Evolutionary conservation across 1,139 yeast species (phyloP).

Genomic region (Hyphopichia khmerensis): DNA sequence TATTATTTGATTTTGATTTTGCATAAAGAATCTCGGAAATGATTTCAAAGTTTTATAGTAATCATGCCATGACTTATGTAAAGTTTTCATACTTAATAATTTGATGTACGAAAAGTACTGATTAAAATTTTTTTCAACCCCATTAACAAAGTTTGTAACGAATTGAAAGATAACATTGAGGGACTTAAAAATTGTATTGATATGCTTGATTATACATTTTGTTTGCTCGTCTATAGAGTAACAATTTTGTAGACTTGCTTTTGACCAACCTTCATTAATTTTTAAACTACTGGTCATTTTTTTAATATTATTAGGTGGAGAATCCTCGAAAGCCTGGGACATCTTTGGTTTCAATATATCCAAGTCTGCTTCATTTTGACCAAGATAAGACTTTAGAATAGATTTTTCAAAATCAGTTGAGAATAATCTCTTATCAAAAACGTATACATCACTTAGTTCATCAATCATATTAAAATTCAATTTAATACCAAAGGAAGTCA

Average conservation of each 20-base stretch:
- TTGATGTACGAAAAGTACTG: slow-evolving; percentile 48
- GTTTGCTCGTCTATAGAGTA: slow-evolving; percentile 18
- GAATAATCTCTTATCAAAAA: slow-evolving; percentile 59
- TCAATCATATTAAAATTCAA: slow-evolving; percentile 52
- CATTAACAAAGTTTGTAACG: slow-evolving; percentile 49
- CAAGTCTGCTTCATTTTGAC: slow-evolving; percentile 11
- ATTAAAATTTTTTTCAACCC: slow-evolving; percentile 53
- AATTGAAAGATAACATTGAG: slow-evolving; percentile 60
- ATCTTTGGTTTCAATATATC: slow-evolving; percentile 7
- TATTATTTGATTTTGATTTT: slow-evolving; percentile 12
- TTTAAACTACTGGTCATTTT: slow-evolving; percentile 23
- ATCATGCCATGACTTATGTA: slow-evolving; percentile 48
- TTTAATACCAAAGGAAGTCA: slow-evolving; percentile 65
- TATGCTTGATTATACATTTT: slow-evolving; percentile 21
- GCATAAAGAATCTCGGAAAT: slow-evolving; percentile 28
- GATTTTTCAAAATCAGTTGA: slow-evolving; percentile 6
- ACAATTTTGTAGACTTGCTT: slow-evolving; percentile 20
- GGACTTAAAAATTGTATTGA: slow-evolving; percentile 49
- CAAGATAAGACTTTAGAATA: slow-evolving; percentile 10
- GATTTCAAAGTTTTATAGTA: slow-evolving; percentile 40
- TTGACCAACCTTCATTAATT: slow-evolving; percentile 28
- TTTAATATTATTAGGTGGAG: slow-evolving; percentile 11
- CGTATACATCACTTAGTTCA: slow-evolving; percentile 52
- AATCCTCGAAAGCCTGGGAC: slow-evolving; percentile 4
- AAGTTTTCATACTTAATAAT: slow-evolving; percentile 45